Evolutionary conservation across 2,329 filamentous ascomycete species (phyloP).

Genomic region (Daldinia eschscholtzii): DNA sequence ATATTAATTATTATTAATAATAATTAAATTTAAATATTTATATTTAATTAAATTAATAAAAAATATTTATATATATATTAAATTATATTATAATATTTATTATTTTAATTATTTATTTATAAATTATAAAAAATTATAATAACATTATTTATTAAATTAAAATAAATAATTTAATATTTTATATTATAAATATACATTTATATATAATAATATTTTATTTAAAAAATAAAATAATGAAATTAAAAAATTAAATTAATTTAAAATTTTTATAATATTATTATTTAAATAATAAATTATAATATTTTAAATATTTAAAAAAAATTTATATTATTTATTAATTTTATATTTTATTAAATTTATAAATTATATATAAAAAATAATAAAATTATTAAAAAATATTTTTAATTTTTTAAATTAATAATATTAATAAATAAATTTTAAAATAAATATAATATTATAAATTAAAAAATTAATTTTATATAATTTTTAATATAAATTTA

Average conservation of each 20-base stretch:
- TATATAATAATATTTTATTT: constrained; percentile 1
- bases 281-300: neutral
- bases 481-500: too few relatives aligned
- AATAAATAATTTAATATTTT: neutral
- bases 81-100: neutral
- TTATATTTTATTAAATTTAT: neutral
- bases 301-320: too few relatives aligned
- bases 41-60: constrained; percentile 4
- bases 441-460: neutral
- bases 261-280: neutral
- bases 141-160: neutral
- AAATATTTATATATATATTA: constrained; percentile 1
- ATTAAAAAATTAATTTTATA: neutral
- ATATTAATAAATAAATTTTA: constrained; percentile 1
- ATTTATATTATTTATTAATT: constrained; percentile 2
- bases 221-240: constrained; percentile 1
- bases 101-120: neutral
- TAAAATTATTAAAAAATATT: constrained; percentile 1
- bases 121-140: constrained; percentile 2
- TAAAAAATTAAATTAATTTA: constrained; percentile 1
- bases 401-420: constrained; percentile 2
- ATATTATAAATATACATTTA: neutral
- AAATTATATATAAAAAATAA: neutral
- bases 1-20: neutral
- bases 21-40: neutral